Evolutionary conservation across 768 basidiomycete genomes (phyloP), one percentile per base, ranked within the genome.

Genomic region (Scleroderma citrinum): DNA sequence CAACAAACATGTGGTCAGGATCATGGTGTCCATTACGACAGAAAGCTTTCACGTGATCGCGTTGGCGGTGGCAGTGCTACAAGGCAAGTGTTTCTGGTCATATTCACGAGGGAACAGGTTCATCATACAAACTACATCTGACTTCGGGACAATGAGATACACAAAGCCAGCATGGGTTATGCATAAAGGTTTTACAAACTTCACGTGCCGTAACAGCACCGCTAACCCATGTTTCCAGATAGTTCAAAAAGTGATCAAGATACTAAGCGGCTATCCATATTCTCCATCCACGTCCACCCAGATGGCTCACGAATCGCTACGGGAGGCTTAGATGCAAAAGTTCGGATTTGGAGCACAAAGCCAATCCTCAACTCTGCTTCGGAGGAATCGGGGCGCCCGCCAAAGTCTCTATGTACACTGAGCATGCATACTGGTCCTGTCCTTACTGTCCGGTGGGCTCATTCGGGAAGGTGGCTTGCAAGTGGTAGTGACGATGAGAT

Each of bases 221-320:
- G n/a, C n/a, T n/a, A n/a, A n/a, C n/a, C n/a, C n/a, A n/a, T n/a
- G n/a, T n/a, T n/a, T n/a, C 26, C 24, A 76, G 74, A 77, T 46
- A 68, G 63, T 21, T 64, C 71, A 19, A 87, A 83, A 63, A 76
- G 68, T 48, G 83, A 85, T 61, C 74, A 78, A 50, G 65, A 63
- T 38, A 60, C 67, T 46, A 92, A 91, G 58, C 77, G 82, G 38
- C 73, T 86, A 19, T 85, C 91, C 19, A 93, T 98, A 57, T 97
- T 92, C 74, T 88, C 91, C 7, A 80, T 95, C 17, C 86, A 92
- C 57, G 91, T 96, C 10, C 94, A 97, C 59, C 95, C 95, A 0
- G 95, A 99, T 60, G 90, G 90, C 54, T 92, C 91, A 17, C 81
- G 95, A 16, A 86, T 99, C 57, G 95, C 96, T n/a, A 99, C 95